Evolutionary conservation across 1,139 yeast genomes (phyloP), one percentile per base, ranked within the genome.

Genomic region (Arxiozyma slooffiae): DNA sequence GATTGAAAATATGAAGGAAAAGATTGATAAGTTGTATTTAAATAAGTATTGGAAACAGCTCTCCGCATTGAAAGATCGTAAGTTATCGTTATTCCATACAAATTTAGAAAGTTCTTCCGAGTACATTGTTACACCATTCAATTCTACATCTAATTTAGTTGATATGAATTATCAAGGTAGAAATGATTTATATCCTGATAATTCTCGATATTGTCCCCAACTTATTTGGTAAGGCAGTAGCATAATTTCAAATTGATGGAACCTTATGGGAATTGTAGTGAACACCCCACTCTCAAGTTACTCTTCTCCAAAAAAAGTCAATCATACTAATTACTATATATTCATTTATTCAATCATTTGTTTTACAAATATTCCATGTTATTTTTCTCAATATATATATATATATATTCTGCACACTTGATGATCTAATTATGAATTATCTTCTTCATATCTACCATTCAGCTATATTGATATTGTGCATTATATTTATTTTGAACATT

Each of bases 171-270:
- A 22, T 7, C 16, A 41, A 21, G 44, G 48, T 39, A 26, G 49
- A 42, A 20, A 18, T 17, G 53, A 53, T 45, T 21, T 50, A 11
- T 50, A 41, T 21, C 45, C 53, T 30, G 50, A 48, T 37, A 47
- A 47, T 23, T 41, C 41, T 26, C 26, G 40, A n/a, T 26, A 47
- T 18, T 41, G 41, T 38, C 20, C 42, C n/a, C 4, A 47, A 41
- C 11, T 22, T 47, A 22, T 46, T 46, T 26, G 16, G 30, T 9
- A 30, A 45, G 17, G 48, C 30, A 30, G 6, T 42, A 41, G 17
- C 24, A n/a, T 42, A 16, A 41, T 24, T 26, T 26, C 9, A 7
- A 26, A 26, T 26, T 26, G 30, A 26, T 7, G 9, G 6, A 30
- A n/a, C 14, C 7, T 30, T 30, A 30, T 30, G 1, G n/a, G 36